Evolutionary conservation across 805 yeast genomes (phyloP).

Genomic region (Pichia phayaonensis): DNA sequence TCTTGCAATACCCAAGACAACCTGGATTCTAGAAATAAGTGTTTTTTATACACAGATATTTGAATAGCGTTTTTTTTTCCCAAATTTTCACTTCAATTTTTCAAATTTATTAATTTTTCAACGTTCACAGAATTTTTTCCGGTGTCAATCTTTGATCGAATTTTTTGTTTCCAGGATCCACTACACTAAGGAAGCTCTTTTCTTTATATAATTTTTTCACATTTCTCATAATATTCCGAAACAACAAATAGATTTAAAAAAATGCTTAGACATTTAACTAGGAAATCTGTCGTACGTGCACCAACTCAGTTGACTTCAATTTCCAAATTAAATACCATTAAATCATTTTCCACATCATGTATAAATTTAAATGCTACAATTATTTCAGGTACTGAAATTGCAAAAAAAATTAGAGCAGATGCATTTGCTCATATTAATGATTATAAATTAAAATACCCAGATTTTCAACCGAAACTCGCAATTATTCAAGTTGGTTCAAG

Average conservation of each 20-base stretch:
- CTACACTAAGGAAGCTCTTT: neutral
- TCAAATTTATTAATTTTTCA: neutral
- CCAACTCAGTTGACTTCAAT: neutral
- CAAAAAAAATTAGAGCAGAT: conserved; percentile 37
- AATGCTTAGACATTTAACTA: neutral
- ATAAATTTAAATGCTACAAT: conserved; percentile 21
- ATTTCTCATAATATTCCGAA: neutral
- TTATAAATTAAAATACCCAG: conserved; percentile 38
- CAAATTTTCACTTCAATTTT: neutral
- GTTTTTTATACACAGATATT: neutral
- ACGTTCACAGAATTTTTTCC: neutral
- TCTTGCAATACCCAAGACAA: neutral
- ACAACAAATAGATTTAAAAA: neutral
- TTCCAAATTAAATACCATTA: neutral
- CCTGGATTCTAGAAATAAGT: neutral
- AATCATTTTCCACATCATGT: conserved; percentile 12
- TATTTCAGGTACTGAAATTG: conserved; percentile 41
- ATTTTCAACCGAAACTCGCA: conserved; percentile 56
- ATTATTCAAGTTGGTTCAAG: conserved; percentile 74
- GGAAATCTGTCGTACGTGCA: neutral
- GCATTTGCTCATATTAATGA: conserved; percentile 35
- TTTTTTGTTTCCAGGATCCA: neutral
- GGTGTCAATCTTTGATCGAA: neutral
- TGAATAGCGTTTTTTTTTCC: neutral
- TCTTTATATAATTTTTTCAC: neutral